Percentiles rank a stretch among this genome's conserved stretches.
Evolutionary conservation across 495 filamentous ascomycete species (phyloP).

Genomic region (Penicillium cataractarum): DNA sequence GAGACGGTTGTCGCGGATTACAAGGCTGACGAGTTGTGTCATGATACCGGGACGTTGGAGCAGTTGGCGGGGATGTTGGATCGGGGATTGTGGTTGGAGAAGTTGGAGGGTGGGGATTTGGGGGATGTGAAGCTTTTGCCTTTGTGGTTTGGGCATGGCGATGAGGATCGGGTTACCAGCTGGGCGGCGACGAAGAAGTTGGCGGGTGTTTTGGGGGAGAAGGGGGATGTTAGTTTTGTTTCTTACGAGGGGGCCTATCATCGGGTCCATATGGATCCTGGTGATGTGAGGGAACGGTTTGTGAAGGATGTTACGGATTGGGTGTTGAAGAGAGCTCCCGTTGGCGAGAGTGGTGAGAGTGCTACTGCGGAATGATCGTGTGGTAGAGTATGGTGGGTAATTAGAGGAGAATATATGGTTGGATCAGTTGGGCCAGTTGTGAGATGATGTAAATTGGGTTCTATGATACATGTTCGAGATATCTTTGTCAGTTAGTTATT

Average conservation of each 20-base stretch:
- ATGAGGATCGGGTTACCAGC: slow-evolving; percentile 65
- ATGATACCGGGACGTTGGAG: slow-evolving; percentile 79
- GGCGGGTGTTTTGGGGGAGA: slow-evolving; percentile 50
- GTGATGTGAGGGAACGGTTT: slow-evolving; percentile 62
- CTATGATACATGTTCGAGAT: slow-evolving; percentile 16
- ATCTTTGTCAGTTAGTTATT: not conserved
- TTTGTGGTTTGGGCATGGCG: slow-evolving; percentile 70
- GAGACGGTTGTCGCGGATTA: slow-evolving; percentile 42
- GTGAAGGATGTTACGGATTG: slow-evolving; percentile 73
- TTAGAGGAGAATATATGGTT: not conserved
- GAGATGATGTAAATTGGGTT: slow-evolving; percentile 2
- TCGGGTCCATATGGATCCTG: slow-evolving; percentile 70
- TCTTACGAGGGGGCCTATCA: slow-evolving; percentile 80
- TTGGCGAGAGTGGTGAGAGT: not conserved
- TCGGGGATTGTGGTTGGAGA: slow-evolving; percentile 45
- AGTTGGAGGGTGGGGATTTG: slow-evolving; percentile 2
- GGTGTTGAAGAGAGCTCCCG: slow-evolving; percentile 29
- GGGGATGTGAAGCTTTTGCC: slow-evolving; percentile 21
- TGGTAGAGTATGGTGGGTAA: not conserved
- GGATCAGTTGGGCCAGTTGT: not conserved
- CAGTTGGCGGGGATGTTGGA: slow-evolving; percentile 76
- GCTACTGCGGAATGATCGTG: not conserved
- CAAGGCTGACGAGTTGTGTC: slow-evolving; percentile 65
- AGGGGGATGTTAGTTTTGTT: slow-evolving; percentile 70
- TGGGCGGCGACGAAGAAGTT: slow-evolving; percentile 64